Conservation (phyloP, 2,329 filamentous ascomycete genomes). For the Penicillium occitanis region DNA sequence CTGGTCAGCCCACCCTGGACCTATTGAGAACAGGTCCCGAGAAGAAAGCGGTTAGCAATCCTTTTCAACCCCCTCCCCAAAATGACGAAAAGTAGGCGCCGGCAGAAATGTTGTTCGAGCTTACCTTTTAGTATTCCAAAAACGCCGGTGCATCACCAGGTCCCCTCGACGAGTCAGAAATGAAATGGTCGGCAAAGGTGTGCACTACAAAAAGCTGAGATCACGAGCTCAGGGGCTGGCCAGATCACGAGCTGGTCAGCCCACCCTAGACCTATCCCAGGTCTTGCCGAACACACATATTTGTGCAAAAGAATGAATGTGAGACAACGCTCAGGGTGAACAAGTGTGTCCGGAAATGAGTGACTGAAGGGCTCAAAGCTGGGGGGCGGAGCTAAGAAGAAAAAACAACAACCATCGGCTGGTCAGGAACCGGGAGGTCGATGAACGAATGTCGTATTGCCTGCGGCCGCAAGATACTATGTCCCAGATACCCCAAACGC, state of each 20-base stretch:
- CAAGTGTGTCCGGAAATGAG: not conserved
- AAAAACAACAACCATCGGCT: slow-evolving; percentile 3
- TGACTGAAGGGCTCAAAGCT: slow-evolving; percentile 2
- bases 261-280: slow-evolving; percentile 13
- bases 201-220: not conserved
- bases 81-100: no score
- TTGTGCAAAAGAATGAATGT: not conserved
- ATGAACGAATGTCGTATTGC: slow-evolving; percentile 12
- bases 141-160: not conserved
- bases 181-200: slow-evolving; percentile 3
- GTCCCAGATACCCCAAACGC: slow-evolving; percentile 4
- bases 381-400: not conserved
- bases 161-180: not conserved
- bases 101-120: no score
- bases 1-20: not conserved
- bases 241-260: slow-evolving; percentile 8
- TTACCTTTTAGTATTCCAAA: no score
- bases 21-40: not conserved
- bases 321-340: not conserved
- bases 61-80: no score
- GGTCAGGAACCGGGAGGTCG: slow-evolving; percentile 7
- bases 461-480: slow-evolving; percentile 5
- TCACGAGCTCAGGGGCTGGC: slow-evolving; percentile 13
- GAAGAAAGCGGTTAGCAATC: no score
- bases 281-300: not conserved